Evolutionary conservation across 2,329 filamentous ascomycete species (phyloP).

Genomic region (Neofusicoccum ribis): DNA sequence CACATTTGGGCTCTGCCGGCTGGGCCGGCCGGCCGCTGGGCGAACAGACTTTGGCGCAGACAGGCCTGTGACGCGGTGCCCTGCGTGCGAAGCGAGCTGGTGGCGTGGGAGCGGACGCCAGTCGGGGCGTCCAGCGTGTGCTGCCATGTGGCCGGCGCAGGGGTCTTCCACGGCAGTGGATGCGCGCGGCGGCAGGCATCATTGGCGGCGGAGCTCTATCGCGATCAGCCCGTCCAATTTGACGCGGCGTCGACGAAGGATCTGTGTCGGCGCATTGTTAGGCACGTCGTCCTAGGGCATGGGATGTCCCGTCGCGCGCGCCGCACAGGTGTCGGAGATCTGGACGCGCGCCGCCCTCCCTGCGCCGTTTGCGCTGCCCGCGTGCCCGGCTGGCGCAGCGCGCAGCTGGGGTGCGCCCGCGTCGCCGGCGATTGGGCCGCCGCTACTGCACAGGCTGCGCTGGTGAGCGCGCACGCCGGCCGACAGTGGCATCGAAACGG

Average conservation of each 20-base stretch:
- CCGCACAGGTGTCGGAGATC: conserved; percentile 13
- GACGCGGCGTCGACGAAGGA: conserved; percentile 11
- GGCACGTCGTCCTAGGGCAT: neutral
- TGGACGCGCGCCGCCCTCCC: conserved; percentile 8
- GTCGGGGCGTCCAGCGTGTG: conserved; percentile 2
- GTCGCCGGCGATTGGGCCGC: conserved; percentile 8
- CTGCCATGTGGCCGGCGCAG: conserved; percentile 16
- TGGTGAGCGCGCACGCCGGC: neutral
- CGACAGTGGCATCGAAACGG: conserved; percentile 11
- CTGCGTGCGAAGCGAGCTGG: conserved; percentile 9
- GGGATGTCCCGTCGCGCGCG: conserved; percentile 9
- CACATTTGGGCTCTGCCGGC: neutral
- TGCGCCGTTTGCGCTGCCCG: neutral
- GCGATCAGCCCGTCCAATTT: conserved; percentile 13
- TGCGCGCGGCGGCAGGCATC: conserved; percentile 4
- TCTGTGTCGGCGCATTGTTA: conserved; percentile 11
- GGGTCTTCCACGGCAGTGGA: conserved; percentile 15
- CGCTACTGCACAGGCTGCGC: neutral
- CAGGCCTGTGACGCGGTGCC: neutral
- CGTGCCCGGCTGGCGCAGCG: neutral
- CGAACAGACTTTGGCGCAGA: neutral
- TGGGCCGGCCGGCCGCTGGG: conserved; percentile 13
- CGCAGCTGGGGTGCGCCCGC: neutral
- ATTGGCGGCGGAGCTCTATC: conserved; percentile 8
- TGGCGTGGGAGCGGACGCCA: conserved; percentile 7